These are phyloP conservation scores for Podospora pseudoanserina DNA, from an alignment of 495 filamentous ascomycete species.

Conservation along the genomic window DNA sequence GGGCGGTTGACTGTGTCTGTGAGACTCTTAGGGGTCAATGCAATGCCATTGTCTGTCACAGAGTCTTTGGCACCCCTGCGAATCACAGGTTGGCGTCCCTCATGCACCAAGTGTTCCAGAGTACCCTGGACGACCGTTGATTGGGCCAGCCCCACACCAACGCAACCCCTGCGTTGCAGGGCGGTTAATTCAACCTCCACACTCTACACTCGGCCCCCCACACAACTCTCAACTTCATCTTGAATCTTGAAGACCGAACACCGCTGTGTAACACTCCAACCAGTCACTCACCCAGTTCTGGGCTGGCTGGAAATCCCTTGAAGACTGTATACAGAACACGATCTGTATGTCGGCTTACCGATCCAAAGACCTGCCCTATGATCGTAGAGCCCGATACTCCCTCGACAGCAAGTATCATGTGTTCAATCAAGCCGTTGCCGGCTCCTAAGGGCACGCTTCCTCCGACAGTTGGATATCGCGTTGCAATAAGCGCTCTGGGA, in stretches of 20 bases:
- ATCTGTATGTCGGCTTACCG: background rate
- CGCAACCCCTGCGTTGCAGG: slow-evolving; percentile 40
- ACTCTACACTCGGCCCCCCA: slow-evolving; percentile 4
- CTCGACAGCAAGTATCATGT: background rate
- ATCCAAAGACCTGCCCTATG: background rate
- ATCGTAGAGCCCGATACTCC: background rate
- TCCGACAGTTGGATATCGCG: background rate
- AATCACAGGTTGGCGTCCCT: slow-evolving; percentile 36
- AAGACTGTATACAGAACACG: background rate
- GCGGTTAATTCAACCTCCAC: slow-evolving; percentile 39
- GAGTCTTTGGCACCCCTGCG: slow-evolving; percentile 35
- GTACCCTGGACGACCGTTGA: slow-evolving; percentile 29
- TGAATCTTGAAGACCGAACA: background rate
- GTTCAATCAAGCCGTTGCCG: background rate
- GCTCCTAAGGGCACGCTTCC: background rate
- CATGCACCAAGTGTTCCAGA: slow-evolving; percentile 45
- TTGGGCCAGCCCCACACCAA: slow-evolving; percentile 36
- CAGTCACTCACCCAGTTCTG: background rate
- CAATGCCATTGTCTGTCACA: slow-evolving; percentile 33
- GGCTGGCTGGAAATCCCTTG: background rate
- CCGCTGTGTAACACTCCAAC: background rate
- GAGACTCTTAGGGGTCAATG: slow-evolving; percentile 26
- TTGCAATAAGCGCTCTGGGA: slow-evolving; percentile 3
- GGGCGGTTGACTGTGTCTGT: slow-evolving; percentile 24
- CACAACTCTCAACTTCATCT: background rate